Evolutionary conservation across 768 basidiomycete genomes (phyloP).

Genomic region (Phaeotremella fagi): DNA sequence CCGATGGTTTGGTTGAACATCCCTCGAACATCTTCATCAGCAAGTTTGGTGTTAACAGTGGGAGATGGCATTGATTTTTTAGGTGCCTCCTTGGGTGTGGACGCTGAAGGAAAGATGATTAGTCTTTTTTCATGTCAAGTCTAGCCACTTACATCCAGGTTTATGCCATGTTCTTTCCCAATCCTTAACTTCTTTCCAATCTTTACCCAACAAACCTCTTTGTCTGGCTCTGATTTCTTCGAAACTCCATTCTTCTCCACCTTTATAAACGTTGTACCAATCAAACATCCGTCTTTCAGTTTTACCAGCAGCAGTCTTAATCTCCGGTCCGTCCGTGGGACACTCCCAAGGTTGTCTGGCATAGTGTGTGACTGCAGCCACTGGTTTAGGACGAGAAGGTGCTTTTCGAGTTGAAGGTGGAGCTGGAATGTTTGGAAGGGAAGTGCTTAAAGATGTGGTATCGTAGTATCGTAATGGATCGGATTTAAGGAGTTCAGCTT

Average conservation of each 20-base stretch:
- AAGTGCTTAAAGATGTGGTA: conserved; percentile 7
- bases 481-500: conserved; percentile 50
- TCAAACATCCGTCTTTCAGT: conserved; percentile 46
- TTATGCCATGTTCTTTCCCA: conserved; percentile 45
- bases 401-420: conserved; percentile 34
- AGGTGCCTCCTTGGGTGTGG: conserved; percentile 37
- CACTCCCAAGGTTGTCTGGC: conserved; percentile 33
- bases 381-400: conserved; percentile 13
- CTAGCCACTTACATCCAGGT: conserved; percentile 38
- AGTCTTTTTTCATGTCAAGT: not conserved
- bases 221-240: conserved; percentile 59
- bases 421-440: conserved; percentile 20
- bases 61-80: conserved; percentile 52
- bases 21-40: conserved; percentile 85
- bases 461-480: conserved; percentile 51
- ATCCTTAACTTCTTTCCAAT: conserved; percentile 38
- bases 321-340: conserved; percentile 39
- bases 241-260: conserved; percentile 74
- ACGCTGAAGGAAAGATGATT: conserved; percentile 16
- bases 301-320: conserved; percentile 35
- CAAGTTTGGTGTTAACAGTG: conserved; percentile 95
- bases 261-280: conserved; percentile 62
- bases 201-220: conserved; percentile 39
- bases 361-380: conserved; percentile 3
- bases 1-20: conserved; percentile 71